Conservation (phyloP, 805 yeast species). For the Saccharomycopsis vini region DNA sequence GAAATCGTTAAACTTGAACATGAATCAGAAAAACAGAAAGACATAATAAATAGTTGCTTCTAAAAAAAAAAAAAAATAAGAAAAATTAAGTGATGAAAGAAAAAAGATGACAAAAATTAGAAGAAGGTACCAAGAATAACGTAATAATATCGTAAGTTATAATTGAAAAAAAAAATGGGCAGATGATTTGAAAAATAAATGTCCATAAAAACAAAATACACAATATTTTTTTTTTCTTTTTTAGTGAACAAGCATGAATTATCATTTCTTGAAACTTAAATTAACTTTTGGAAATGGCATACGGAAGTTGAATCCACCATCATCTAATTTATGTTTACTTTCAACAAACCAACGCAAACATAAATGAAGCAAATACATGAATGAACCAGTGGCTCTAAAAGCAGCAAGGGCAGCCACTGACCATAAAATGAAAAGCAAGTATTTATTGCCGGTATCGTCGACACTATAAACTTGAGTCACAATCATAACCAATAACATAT, state of each 20-base stretch:
- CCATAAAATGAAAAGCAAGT: conserved; percentile 82
- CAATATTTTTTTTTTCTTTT: background rate
- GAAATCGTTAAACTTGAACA: too few relatives aligned
- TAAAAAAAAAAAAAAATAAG: background rate
- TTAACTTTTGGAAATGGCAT: conserved; percentile 16
- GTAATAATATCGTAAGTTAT: too few relatives aligned
- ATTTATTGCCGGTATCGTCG: conserved; percentile 58
- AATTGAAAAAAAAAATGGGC: background rate
- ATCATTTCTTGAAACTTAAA: conserved; percentile 6
- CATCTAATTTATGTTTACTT: conserved; percentile 31
- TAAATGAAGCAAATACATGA: conserved; percentile 47
- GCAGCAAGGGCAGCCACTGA: conserved; percentile 79
- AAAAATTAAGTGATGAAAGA: background rate
- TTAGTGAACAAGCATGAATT: background rate
- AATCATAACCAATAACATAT: conserved; percentile 74
- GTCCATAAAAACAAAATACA: too few relatives aligned
- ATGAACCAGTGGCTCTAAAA: conserved; percentile 77
- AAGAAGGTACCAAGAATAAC: background rate
- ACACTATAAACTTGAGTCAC: conserved; percentile 75
- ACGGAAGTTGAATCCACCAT: conserved; percentile 24
- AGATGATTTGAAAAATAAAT: background rate
- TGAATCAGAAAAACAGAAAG: too few relatives aligned
- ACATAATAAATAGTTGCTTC: too few relatives aligned
- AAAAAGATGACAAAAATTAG: background rate
- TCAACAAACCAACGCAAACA: conserved; percentile 33